Base-by-base conservation (phyloP, 192 early-diverging fungal species). In the Geranomyces variabilis region DNA sequence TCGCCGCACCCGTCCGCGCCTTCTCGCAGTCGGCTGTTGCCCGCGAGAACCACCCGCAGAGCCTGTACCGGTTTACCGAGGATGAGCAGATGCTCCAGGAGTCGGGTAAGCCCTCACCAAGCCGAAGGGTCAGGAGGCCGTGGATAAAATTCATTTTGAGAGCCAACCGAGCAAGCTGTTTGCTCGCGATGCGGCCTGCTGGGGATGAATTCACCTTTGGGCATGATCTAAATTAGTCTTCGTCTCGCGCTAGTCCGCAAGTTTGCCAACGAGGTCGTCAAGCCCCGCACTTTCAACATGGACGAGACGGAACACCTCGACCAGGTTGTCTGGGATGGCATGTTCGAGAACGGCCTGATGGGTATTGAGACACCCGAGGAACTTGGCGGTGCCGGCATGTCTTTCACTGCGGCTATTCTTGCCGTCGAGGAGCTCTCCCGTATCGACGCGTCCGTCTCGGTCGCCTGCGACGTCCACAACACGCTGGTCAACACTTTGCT, bases 301-400 rank as follows among this genome's bases (percentile, higher is more conserved):
- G 97, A 99, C 79, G 95, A 96, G 79, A 80, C 75, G 3, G 96
- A 99, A 79, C 66, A 81, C 68, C 74, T 96, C 69, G 94, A 96
- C 77, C 82, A 90, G 43, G 58, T 77, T 29, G 82, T 99, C 46
- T 76, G 97, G 63, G 82, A 91, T 67, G 93, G 90, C 7, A 80
- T 96, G 43, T 97, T 97, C 66, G 93, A 97, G 26, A 87, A 91
- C 73, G 96, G 94, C 63, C 90, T 98, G 47, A 98, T 98, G 96
- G 94, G 92, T 48, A 86, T 98, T 70, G 96, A 98, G 77, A 92
- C 93, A 1, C 82, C 88, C 0, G 63, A 80, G 22, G 92, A 96
- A 24, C 84, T 86, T n/a, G 91, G 89, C 69, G 96, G 96, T 55
- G 80, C 92, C 47, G 88, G 89, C 29, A 87, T 87, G 17, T 92